These are phyloP conservation scores for Colletotrichum brevisporum DNA, from an alignment of 2,329 filamentous ascomycete species.

Conservation along the genomic window DNA sequence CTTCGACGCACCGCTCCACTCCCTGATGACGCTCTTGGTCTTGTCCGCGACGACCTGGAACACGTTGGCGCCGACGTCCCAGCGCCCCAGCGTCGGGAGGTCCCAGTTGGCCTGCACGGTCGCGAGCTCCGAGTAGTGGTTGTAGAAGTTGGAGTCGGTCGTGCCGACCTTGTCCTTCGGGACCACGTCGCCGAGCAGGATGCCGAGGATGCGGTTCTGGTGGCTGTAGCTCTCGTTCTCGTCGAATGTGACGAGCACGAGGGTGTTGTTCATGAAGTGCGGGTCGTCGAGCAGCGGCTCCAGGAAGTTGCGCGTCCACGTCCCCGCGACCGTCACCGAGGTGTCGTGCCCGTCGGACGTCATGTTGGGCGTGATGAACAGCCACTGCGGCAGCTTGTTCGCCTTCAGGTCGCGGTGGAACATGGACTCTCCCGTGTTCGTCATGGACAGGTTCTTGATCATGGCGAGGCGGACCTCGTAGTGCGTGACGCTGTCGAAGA, in stretches of 20 bases:
- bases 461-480: constrained; percentile 72
- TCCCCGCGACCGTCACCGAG: constrained; percentile 76
- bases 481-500: constrained; percentile 75
- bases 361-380: constrained; percentile 82
- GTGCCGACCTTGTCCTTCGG: constrained; percentile 76
- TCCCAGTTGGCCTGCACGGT: constrained; percentile 79
- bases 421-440: constrained; percentile 58
- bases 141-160: constrained; percentile 78
- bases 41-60: constrained; percentile 71
- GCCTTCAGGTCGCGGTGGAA: constrained; percentile 78
- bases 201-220: constrained; percentile 77
- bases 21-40: constrained; percentile 68
- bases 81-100: constrained; percentile 78
- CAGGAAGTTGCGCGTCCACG: constrained; percentile 78
- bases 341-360: constrained; percentile 83
- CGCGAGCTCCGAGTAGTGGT: constrained; percentile 79
- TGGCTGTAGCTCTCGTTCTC: constrained; percentile 79
- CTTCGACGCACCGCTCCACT: constrained; percentile 50
- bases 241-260: constrained; percentile 84
- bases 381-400: constrained; percentile 78
- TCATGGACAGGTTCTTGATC: constrained; percentile 77
- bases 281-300: constrained; percentile 77
- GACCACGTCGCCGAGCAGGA: constrained; percentile 83
- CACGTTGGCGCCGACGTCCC: constrained; percentile 81
- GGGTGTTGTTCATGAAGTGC: constrained; percentile 81